Base-by-base conservation (phyloP, 441 rosid genomes). In the Populus hybrid region DNA sequence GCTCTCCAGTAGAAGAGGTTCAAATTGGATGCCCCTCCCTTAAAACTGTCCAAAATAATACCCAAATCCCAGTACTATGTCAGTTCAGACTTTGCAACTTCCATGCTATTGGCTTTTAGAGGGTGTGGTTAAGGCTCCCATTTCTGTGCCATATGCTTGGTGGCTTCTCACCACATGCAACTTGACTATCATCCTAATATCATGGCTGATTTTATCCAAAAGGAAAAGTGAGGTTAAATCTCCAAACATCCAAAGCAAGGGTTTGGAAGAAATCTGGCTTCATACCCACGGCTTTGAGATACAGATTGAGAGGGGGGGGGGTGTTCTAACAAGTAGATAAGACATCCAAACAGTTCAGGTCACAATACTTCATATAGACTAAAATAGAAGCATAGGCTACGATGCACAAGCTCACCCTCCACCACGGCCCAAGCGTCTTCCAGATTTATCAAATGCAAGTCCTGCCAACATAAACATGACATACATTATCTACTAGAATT, bases 381-480 rank as follows among this genome's bases (percentile, higher is more conserved):
- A 12, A 72, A 40, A 78, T 2, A 59, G 26, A 28, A 71, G 63
- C 53, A 36, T 42, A 66, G 24, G 67, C 36, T 46, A 59, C 16
- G 69, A 75, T 72, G 53, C 67, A 18, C 16, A 74, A 83, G 80
- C 91, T 65, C 84, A 95, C 99, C 97, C 98, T 80, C 98, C 97
- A 35, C 97, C 97, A 79, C 98, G 97, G 73, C 98, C 99, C 85
- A 95, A 76, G 84, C 97, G 95, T 83, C 97, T 86, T 78, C 97
- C 95, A 78, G 86, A 85, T 86, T 79, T 87, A 79, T 93, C 97
- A 88, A 95, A 95, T 63, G 99, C 99, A 74, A 95, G 97, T 71
- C 99, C 98, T 95, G 88, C 69, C 72, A 85, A 76, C 40, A 77
- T 34, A 32, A 30, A 57, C 40, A 53, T 71, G 70, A 50, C 36